These are phyloP conservation scores for Phaeophleospora eucalypticola DNA, from an alignment of 2,329 filamentous ascomycete genomes.

Conservation along the genomic window DNA sequence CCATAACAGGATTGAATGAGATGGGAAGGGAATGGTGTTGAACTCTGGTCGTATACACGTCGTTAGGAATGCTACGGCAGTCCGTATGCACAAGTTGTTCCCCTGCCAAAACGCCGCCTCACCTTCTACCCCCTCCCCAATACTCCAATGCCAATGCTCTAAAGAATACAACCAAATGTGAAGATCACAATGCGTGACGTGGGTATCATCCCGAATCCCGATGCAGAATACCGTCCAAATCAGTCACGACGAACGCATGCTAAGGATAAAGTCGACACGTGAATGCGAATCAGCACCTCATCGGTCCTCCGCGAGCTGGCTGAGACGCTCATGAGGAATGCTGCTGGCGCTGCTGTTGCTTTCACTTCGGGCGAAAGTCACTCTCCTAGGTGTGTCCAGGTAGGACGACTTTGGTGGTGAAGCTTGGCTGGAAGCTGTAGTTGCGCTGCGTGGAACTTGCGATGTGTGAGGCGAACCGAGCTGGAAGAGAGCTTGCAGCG, in stretches of 20 bases:
- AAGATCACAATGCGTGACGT: conserved; percentile 8
- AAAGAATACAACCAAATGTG: conserved; percentile 3
- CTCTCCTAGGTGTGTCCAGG: conserved; percentile 22
- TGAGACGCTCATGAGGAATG: not conserved
- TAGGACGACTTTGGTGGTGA: conserved; percentile 25
- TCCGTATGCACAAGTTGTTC: not conserved
- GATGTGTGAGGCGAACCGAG: conserved; percentile 55
- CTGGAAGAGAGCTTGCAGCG: conserved; percentile 73
- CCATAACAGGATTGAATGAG: too few relatives aligned
- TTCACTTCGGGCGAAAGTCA: conserved; percentile 28
- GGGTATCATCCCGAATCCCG: conserved; percentile 19
- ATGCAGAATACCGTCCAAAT: conserved; percentile 5
- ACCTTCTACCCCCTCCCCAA: not conserved
- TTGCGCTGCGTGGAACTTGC: conserved; percentile 35
- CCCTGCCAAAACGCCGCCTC: not conserved
- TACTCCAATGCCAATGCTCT: not conserved
- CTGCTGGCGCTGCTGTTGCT: conserved; percentile 16
- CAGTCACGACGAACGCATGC: conserved; percentile 7
- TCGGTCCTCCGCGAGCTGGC: conserved; percentile 9
- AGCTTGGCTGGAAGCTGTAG: conserved; percentile 17
- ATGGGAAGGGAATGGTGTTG: too few relatives aligned
- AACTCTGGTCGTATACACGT: not conserved
- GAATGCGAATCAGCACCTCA: conserved; percentile 5
- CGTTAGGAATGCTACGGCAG: not conserved
- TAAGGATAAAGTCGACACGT: not conserved